Percentiles rank a stretch among this genome's conserved stretches.
Evolutionary conservation across 805 yeast species (phyloP).

Genomic region (Candida maesae): DNA sequence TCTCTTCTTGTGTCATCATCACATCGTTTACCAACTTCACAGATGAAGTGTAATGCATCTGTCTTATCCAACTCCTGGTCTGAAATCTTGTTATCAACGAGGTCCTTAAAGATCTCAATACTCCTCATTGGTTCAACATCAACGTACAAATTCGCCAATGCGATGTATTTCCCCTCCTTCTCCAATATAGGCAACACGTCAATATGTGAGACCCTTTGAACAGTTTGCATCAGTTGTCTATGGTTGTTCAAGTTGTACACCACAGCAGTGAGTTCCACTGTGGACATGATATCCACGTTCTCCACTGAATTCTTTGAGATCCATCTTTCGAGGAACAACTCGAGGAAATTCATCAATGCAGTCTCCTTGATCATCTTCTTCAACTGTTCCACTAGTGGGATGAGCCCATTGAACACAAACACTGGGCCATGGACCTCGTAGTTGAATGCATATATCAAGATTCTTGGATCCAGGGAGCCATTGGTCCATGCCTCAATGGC

Average conservation of each 20-base stretch:
- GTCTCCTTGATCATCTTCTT: slow-evolving; percentile 17
- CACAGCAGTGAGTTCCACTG: slow-evolving; percentile 18
- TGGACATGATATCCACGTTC: slow-evolving; percentile 15
- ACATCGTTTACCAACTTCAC: slow-evolving; percentile 10
- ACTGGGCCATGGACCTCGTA: slow-evolving; percentile 18
- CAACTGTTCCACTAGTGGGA: slow-evolving; percentile 10
- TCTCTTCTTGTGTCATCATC: slow-evolving; percentile 15
- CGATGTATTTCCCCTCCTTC: slow-evolving; percentile 10
- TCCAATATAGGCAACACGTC: slow-evolving; percentile 13
- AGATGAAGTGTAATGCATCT: slow-evolving; percentile 14
- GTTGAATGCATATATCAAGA: slow-evolving; percentile 19
- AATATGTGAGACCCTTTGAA: slow-evolving; percentile 2
- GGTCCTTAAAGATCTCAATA: slow-evolving; percentile 7
- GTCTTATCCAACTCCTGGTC: slow-evolving; percentile 7
- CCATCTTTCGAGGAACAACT: slow-evolving; percentile 24
- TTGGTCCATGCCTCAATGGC: slow-evolving; percentile 31
- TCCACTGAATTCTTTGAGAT: slow-evolving; percentile 14
- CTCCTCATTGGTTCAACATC: slow-evolving; percentile 7
- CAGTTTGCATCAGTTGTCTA: slow-evolving; percentile 6
- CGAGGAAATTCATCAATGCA: slow-evolving; percentile 18
- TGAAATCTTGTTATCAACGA: slow-evolving; percentile 16
- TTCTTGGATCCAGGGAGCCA: slow-evolving; percentile 28
- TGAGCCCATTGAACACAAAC: slow-evolving; percentile 23
- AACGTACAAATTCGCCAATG: slow-evolving; percentile 12
- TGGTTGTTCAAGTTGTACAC: slow-evolving; percentile 12